Base-by-base conservation (phyloP, 495 filamentous ascomycete genomes). In the Penicillium herquei region DNA sequence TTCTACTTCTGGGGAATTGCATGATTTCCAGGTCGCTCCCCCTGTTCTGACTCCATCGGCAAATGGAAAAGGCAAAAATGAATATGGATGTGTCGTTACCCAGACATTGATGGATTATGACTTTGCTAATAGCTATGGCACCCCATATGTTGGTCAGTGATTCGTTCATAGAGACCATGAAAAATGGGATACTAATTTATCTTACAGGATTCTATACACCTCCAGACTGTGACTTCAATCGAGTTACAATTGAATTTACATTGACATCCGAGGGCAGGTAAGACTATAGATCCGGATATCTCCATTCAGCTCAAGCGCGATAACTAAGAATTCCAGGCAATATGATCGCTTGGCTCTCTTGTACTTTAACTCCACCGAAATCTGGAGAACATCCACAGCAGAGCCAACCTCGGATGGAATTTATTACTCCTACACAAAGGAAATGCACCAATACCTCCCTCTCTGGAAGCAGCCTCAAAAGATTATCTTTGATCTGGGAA, bases 231-330 rank as follows among this genome's bases (percentile, higher is more conserved):
- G 41, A 44, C 41, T 44, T 44, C 41, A 44, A 44, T 11, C 18
- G 41, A 44, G 41, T 44, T 17, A 21, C 26, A 21, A 44, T 44
- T 11, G 41, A 44, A 9, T 44, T 44, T 26, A 44, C 6, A 17
- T 44, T 44, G 41, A 44, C 41, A 30, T 44, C 41, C 8, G 21
- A 18, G 41, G 41, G 41, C 18, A 44, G 41, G 41, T 44, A 44
- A 44, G 41, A 6, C 35, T 39, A 21, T 44, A 11, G 6, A 17
- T 16, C 7, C 17, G 4, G 7, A 17, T 6, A 26, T 26, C 8
- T 9, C 37, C 39, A 42, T 14, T 26, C 21, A 21, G 11, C 7
- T 42, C 14, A 11, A 44, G 41, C 14, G 18, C 9, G 8, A 10
- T 12, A 12, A 12, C 9, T 6, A 44, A 26, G 3, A 13, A 26